Conservation (phyloP, 148 eudicot species). For the Chenopodium suecicum region DNA sequence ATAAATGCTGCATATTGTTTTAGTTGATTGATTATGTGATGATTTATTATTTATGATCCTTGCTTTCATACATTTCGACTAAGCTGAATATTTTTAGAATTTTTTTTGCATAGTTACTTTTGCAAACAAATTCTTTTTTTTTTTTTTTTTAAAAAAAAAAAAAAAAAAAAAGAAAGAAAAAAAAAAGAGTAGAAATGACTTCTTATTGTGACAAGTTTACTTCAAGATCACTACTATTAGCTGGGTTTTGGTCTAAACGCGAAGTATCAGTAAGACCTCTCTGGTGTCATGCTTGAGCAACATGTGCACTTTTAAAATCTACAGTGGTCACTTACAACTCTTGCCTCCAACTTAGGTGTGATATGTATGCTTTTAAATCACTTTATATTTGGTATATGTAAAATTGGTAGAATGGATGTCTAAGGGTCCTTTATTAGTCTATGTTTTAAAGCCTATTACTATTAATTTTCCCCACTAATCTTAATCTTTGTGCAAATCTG, state of each 20-base stretch:
- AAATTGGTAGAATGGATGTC: not conserved
- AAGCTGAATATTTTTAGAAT: not conserved
- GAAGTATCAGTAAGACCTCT: not conserved
- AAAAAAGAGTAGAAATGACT: not conserved
- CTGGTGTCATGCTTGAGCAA: not conserved
- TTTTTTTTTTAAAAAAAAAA: no score
- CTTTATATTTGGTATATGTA: not conserved
- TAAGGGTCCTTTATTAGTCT: not conserved
- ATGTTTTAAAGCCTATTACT: not conserved
- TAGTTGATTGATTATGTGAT: not conserved
- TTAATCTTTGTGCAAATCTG: not conserved
- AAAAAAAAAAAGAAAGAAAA: no score
- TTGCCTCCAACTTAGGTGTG: not conserved
- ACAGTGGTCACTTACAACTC: not conserved
- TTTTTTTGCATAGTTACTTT: not conserved
- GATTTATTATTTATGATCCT: not conserved
- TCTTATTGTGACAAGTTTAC: not conserved
- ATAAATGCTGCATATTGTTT: not conserved
- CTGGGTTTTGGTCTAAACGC: not conserved
- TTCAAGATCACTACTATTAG: not conserved
- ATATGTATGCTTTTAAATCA: not conserved
- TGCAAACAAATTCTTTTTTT: not conserved
- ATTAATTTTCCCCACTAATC: not conserved
- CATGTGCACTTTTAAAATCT: not conserved
- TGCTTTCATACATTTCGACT: not conserved